Evolutionary conservation across 2,329 filamentous ascomycete species (phyloP).

Genomic region (Aspergillus fijiensis): DNA sequence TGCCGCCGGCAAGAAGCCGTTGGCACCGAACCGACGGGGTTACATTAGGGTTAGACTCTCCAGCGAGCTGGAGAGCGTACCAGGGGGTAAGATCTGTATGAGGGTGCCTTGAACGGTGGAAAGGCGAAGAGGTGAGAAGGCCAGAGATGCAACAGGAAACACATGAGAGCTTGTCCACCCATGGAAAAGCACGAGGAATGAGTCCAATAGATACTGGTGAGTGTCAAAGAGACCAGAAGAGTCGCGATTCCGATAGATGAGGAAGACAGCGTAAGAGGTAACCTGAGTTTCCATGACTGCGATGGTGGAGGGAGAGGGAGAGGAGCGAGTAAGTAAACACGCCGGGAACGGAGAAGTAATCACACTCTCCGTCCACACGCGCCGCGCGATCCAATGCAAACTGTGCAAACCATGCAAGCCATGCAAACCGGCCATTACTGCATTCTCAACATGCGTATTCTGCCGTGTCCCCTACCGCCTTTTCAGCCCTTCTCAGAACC

Average conservation of each 20-base stretch:
- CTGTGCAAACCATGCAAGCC: not conserved
- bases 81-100: slow-evolving; percentile 68
- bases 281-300: slow-evolving; percentile 4
- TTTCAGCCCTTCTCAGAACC: no score
- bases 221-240: not conserved
- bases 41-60: slow-evolving; percentile 92
- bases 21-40: slow-evolving; percentile 63
- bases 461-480: no score
- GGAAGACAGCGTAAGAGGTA: slow-evolving; percentile 10
- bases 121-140: slow-evolving; percentile 39
- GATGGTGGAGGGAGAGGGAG: not conserved
- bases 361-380: not conserved
- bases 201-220: not conserved
- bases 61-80: slow-evolving; percentile 69
- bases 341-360: not conserved
- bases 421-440: no score
- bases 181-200: not conserved
- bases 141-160: slow-evolving; percentile 14
- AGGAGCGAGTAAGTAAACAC: not conserved
- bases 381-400: not conserved
- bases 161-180: not conserved
- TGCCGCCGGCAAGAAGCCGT: slow-evolving; percentile 54
- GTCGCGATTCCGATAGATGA: not conserved
- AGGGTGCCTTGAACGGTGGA: slow-evolving; percentile 22
- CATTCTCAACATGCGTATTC: no score